A percentile compares a stretch with the other conserved stretches of the same genome.
Conservation (phyloP, 2,329 filamentous ascomycete species). For the Xylariaceae sp. region DNA sequence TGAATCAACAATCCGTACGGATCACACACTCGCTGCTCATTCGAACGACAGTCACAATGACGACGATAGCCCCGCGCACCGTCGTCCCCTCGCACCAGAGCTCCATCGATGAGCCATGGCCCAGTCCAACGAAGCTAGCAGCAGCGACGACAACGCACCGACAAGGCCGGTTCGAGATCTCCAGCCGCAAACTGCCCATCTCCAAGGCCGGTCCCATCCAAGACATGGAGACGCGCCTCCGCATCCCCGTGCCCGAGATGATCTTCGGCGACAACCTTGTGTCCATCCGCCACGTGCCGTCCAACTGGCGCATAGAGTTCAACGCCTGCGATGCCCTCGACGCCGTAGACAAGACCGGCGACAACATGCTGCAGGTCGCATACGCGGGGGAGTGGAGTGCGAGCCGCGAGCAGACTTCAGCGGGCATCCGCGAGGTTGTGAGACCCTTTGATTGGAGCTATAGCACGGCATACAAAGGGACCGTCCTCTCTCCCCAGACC, state of each 20-base stretch:
- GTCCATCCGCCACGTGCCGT: slow-evolving; percentile 67
- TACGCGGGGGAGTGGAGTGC: slow-evolving; percentile 83
- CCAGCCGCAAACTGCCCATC: slow-evolving; percentile 88
- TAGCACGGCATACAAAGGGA: slow-evolving; percentile 82
- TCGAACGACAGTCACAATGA: neutral
- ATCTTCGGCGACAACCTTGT: slow-evolving; percentile 97
- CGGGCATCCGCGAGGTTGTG: slow-evolving; percentile 88
- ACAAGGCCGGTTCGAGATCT: slow-evolving; percentile 70
- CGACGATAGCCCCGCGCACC: slow-evolving; percentile 9
- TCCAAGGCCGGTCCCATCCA: slow-evolving; percentile 90
- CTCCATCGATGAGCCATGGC: slow-evolving; percentile 52
- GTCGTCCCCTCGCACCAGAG: slow-evolving; percentile 32
- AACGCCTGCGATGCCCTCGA: slow-evolving; percentile 85
- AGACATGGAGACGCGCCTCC: slow-evolving; percentile 71
- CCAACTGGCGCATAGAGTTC: slow-evolving; percentile 79
- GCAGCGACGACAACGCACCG: slow-evolving; percentile 55
- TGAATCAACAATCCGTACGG: no score
- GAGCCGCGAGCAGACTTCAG: slow-evolving; percentile 69
- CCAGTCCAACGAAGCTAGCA: slow-evolving; percentile 47
- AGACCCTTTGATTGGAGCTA: slow-evolving; percentile 99
- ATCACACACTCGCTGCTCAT: no score
- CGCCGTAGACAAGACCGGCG: slow-evolving; percentile 88
- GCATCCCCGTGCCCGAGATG: slow-evolving; percentile 94
- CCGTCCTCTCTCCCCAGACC: slow-evolving; percentile 39
- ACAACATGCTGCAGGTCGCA: slow-evolving; percentile 86